These are phyloP conservation scores for Geoglossum cookeanum DNA, from an alignment of 2,329 filamentous ascomycete genomes.

Conservation along the genomic window DNA sequence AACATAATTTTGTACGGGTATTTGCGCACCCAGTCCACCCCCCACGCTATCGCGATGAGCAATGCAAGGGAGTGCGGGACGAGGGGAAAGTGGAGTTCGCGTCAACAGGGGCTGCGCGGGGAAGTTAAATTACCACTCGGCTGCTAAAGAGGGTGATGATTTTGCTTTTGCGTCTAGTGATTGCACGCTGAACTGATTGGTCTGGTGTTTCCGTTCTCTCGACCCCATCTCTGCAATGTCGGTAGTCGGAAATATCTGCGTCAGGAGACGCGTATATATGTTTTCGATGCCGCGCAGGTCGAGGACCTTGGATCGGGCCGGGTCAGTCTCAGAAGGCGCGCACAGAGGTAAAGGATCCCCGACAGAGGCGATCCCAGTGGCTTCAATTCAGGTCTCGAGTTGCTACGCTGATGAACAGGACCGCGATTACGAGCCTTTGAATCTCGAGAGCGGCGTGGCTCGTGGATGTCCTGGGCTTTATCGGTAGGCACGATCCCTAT, in stretches of 20 bases:
- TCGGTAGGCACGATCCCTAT: not conserved
- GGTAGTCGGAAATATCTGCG: not conserved
- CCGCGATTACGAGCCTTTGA: not conserved
- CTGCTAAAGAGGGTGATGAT: not conserved
- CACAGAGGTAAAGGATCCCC: not conserved
- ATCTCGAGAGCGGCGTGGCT: not conserved
- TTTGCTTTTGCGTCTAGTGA: not conserved
- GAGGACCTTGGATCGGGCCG: not conserved
- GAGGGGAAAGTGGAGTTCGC: not conserved
- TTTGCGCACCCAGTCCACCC: too few species aligned
- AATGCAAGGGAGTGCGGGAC: too few species aligned
- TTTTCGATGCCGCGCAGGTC: not conserved
- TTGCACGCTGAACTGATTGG: not conserved
- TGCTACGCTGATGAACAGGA: too few species aligned
- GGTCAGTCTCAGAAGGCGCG: not conserved
- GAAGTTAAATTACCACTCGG: not conserved
- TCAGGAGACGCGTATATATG: not conserved
- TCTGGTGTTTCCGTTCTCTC: not conserved
- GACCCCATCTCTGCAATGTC: too few species aligned
- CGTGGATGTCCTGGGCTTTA: not conserved
- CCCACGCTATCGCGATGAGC: too few species aligned
- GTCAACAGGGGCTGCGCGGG: not conserved
- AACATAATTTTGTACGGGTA: too few species aligned
- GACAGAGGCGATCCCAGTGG: not conserved
- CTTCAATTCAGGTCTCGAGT: not conserved